Evolutionary conservation across 805 yeast species (phyloP).

Genomic region (Millerago galiae): DNA sequence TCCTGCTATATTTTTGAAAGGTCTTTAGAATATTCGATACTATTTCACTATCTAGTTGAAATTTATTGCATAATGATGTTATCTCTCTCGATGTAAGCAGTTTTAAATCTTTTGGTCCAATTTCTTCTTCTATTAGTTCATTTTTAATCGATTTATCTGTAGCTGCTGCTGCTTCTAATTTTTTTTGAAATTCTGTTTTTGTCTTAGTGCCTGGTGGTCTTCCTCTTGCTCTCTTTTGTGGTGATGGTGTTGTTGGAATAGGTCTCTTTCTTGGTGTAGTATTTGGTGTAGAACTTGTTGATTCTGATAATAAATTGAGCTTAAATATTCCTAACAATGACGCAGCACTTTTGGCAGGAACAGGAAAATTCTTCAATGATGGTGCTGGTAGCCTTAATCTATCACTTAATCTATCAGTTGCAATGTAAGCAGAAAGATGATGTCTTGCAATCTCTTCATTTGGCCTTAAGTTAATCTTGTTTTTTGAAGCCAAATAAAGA

Average conservation of each 20-base stretch:
- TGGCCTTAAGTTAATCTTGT: conserved; percentile 40
- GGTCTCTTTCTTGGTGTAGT: conserved; percentile 9
- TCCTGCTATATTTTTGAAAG: conserved; percentile 42
- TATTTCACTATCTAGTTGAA: conserved; percentile 50
- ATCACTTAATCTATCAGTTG: conserved; percentile 42
- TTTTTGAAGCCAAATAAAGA: conserved; percentile 44
- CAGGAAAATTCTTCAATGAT: conserved; percentile 45
- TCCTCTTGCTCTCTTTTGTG: conserved; percentile 15
- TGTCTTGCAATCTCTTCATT: conserved; percentile 58
- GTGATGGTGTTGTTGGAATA: conserved; percentile 7
- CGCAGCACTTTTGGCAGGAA: conserved; percentile 39
- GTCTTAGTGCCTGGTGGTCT: conserved; percentile 17
- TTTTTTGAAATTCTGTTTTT: conserved; percentile 22
- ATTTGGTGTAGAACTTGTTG: conserved; percentile 1
- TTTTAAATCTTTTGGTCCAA: conserved; percentile 20
- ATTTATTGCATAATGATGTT: conserved; percentile 51
- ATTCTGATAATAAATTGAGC: not conserved
- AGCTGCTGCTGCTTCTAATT: conserved; percentile 26
- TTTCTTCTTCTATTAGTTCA: not conserved
- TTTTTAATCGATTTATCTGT: conserved; percentile 5
- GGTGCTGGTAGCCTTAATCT: conserved; percentile 44
- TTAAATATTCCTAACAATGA: conserved; percentile 23
- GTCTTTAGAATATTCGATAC: conserved; percentile 46
- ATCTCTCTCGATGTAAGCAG: conserved; percentile 36
- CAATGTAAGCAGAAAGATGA: conserved; percentile 61